These are phyloP conservation scores for Pelagomonas calceolata DNA, from an alignment of 108 stramenopile species.

Conservation along the genomic window DNA sequence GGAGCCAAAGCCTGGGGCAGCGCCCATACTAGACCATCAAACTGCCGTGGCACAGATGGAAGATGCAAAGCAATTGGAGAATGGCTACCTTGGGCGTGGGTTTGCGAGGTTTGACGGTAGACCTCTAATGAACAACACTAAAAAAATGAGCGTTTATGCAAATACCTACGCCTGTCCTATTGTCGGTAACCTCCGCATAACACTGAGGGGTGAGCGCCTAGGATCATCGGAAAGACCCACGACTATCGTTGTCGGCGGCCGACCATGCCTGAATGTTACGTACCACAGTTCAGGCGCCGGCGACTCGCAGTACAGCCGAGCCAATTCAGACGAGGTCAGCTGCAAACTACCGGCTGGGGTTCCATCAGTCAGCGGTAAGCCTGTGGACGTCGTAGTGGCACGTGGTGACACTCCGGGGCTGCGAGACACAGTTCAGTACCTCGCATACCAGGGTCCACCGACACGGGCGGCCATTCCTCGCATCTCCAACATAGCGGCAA, in stretches of 20 bases:
- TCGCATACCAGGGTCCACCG: constrained; percentile 30
- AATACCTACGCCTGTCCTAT: constrained; percentile 32
- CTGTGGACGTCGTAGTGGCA: background rate
- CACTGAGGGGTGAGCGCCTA: constrained; percentile 18
- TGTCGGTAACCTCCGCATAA: constrained; percentile 22
- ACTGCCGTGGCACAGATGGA: constrained; percentile 18
- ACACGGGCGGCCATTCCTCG: constrained; percentile 8
- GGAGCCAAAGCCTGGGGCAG: constrained; percentile 6
- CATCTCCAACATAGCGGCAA: constrained; percentile 31
- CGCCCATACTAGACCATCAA: background rate
- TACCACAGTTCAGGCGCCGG: background rate
- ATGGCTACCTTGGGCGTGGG: constrained; percentile 8
- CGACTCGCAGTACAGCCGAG: background rate
- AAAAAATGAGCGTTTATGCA: constrained; percentile 3
- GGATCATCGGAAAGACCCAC: constrained; percentile 5
- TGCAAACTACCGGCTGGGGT: constrained; percentile 20
- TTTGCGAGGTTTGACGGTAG: constrained; percentile 1
- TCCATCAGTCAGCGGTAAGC: background rate
- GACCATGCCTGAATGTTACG: constrained; percentile 13
- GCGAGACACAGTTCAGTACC: constrained; percentile 21
- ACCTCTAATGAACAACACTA: constrained; percentile 7
- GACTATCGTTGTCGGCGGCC: constrained; percentile 20
- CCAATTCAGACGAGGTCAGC: constrained; percentile 1
- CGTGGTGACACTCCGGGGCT: constrained; percentile 13
- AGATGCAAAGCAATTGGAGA: constrained; percentile 5